These are phyloP conservation scores for Daldinia sp. DNA, from an alignment of 2,329 filamentous ascomycete genomes.

Conservation along the genomic window DNA sequence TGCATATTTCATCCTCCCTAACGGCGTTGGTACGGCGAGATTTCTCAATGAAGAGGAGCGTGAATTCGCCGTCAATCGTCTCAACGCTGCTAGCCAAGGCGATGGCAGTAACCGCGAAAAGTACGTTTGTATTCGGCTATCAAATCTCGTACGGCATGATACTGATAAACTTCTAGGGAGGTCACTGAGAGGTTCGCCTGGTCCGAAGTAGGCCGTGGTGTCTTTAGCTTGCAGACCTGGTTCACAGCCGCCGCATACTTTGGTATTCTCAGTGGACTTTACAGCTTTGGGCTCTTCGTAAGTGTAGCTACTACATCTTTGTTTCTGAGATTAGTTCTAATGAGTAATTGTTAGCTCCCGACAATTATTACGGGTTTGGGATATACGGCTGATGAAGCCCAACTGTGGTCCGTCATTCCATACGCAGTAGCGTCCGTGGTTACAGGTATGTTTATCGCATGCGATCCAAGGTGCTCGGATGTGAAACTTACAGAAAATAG, in stretches of 20 bases:
- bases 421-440: conserved; percentile 70
- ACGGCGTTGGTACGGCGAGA: conserved; percentile 63
- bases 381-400: conserved; percentile 66
- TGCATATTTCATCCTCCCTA: conserved; percentile 68
- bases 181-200: conserved; percentile 65
- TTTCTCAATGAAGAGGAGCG: conserved; percentile 68
- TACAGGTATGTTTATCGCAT: conserved; percentile 56
- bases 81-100: conserved; percentile 52
- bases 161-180: conserved; percentile 44
- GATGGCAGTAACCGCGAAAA: conserved; percentile 51
- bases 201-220: conserved; percentile 71
- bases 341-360: conserved; percentile 60
- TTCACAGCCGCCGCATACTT: conserved; percentile 72
- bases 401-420: conserved; percentile 73
- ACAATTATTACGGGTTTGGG: conserved; percentile 73
- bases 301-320: conserved; percentile 49
- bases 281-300: conserved; percentile 74
- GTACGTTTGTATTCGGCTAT: conserved; percentile 39
- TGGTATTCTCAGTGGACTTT: conserved; percentile 68
- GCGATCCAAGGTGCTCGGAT: neutral
- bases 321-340: neutral
- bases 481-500: conserved; percentile 45
- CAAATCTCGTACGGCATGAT: conserved; percentile 23
- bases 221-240: conserved; percentile 72
- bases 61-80: conserved; percentile 59